Percentiles rank a stretch among this genome's conserved stretches.
Conservation (phyloP, 768 basidiomycete genomes). For the Gelatoporia subvermispora region DNA sequence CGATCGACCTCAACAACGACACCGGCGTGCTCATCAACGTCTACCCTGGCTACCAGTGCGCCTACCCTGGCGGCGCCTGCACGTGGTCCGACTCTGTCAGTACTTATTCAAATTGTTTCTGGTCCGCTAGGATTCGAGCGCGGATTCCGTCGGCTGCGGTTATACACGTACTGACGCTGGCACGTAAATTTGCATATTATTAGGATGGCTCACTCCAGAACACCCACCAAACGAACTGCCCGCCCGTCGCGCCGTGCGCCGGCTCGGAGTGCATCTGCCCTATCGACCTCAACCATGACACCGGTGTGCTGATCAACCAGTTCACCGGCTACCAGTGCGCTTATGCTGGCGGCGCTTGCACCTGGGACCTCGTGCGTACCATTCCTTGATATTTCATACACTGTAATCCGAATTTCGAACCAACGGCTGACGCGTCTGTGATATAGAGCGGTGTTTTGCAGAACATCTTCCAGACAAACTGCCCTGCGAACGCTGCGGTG, state of each 20-base stretch:
- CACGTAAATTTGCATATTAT: no score
- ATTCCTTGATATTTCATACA: neutral
- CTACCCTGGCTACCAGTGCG: constrained; percentile 14
- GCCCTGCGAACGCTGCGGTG: neutral
- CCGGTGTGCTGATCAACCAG: constrained; percentile 18
- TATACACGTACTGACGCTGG: no score
- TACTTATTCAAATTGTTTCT: neutral
- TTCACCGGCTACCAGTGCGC: constrained; percentile 22
- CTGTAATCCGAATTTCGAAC: neutral
- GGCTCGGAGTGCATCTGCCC: constrained; percentile 14
- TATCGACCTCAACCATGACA: constrained; percentile 10
- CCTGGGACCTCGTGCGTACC: constrained; percentile 17
- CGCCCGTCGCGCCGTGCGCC: constrained; percentile 8
- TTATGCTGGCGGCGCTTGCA: constrained; percentile 14
- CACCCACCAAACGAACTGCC: constrained; percentile 15
- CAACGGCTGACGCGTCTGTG: neutral
- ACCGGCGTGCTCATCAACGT: constrained; percentile 12
- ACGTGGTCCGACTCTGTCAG: constrained; percentile 11
- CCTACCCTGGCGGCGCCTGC: constrained; percentile 12
- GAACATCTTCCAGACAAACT: constrained; percentile 4
- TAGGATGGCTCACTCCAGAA: constrained; percentile 15
- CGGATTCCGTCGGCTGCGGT: no score
- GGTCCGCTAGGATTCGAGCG: no score
- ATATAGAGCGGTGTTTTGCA: neutral
- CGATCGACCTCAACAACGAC: constrained; percentile 6